Evolutionary conservation across 441 rosid genomes (phyloP).

Genomic region (Omphalea diandra): DNA sequence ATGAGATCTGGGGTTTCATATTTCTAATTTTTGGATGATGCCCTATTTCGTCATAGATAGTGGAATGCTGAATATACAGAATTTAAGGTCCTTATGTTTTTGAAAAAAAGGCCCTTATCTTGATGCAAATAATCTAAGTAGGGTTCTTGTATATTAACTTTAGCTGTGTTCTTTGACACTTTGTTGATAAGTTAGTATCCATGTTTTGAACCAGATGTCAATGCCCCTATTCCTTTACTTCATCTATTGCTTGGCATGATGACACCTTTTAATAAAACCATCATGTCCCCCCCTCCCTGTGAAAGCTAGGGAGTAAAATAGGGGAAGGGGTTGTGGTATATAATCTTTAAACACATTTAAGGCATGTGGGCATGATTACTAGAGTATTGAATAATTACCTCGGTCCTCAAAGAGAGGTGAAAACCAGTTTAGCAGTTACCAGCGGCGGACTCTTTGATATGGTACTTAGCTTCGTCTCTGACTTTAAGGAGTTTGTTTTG

Average conservation of each 20-base stretch:
- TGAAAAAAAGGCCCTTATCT: background rate
- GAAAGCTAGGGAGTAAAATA: too few species aligned
- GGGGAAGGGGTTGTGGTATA: background rate
- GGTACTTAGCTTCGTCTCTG: background rate
- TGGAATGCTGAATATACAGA: background rate
- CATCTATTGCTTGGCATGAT: background rate
- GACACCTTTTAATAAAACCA: background rate
- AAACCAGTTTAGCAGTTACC: background rate
- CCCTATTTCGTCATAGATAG: background rate
- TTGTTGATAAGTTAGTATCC: background rate
- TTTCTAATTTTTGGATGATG: conserved; percentile 13
- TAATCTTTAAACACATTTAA: background rate
- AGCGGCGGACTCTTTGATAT: background rate
- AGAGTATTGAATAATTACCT: background rate
- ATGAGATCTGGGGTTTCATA: conserved; percentile 15
- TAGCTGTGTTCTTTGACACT: background rate
- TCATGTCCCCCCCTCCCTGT: background rate
- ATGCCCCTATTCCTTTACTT: background rate
- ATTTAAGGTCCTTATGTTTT: too few species aligned
- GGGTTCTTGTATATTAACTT: background rate
- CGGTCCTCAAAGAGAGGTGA: too few species aligned
- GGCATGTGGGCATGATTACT: background rate
- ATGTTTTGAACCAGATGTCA: background rate
- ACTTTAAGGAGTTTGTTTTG: background rate
- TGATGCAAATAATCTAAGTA: background rate